Conservation (phyloP, 495 filamentous ascomycete species). For the Aspergillus wentii region DNA sequence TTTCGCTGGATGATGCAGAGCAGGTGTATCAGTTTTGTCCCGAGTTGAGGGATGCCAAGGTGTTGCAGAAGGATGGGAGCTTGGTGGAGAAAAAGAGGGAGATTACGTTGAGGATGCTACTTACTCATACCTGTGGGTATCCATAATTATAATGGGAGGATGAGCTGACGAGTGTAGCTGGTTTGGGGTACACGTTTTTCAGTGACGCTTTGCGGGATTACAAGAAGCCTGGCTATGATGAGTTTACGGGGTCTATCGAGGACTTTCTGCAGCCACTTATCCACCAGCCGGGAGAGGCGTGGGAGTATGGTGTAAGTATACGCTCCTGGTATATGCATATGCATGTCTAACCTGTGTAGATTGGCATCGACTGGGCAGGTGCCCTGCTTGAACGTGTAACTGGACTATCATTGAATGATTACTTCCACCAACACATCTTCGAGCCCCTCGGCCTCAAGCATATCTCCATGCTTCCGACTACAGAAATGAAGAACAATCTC, state of each 20-base stretch:
- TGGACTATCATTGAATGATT: conserved; percentile 47
- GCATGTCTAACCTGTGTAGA: conserved; percentile 4
- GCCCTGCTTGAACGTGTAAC: conserved; percentile 49
- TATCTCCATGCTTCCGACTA: conserved; percentile 50
- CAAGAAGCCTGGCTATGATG: conserved; percentile 46
- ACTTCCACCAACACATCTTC: conserved; percentile 55
- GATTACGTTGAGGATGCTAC: conserved; percentile 59
- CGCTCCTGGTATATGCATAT: neutral
- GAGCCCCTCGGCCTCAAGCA: conserved; percentile 48
- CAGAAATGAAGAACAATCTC: conserved; percentile 45
- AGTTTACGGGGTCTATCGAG: conserved; percentile 42
- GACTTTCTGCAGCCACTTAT: conserved; percentile 47
- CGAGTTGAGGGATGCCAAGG: conserved; percentile 45
- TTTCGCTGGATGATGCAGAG: conserved; percentile 48
- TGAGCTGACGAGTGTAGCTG: conserved; percentile 21
- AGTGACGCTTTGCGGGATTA: conserved; percentile 46
- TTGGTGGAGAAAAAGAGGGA: conserved; percentile 47
- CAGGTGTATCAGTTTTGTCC: conserved; percentile 43
- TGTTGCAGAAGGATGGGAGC: conserved; percentile 39
- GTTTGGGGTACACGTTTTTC: conserved; percentile 50
- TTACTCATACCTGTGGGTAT: conserved; percentile 50
- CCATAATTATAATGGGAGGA: too few relatives aligned
- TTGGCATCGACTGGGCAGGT: conserved; percentile 61
- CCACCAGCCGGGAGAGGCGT: conserved; percentile 52
- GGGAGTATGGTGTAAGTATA: conserved; percentile 45